Evolutionary conservation across 2,329 filamentous ascomycete genomes (phyloP), one percentile per base, ranked within the genome.

Genomic region (Cladosporium sp.): DNA sequence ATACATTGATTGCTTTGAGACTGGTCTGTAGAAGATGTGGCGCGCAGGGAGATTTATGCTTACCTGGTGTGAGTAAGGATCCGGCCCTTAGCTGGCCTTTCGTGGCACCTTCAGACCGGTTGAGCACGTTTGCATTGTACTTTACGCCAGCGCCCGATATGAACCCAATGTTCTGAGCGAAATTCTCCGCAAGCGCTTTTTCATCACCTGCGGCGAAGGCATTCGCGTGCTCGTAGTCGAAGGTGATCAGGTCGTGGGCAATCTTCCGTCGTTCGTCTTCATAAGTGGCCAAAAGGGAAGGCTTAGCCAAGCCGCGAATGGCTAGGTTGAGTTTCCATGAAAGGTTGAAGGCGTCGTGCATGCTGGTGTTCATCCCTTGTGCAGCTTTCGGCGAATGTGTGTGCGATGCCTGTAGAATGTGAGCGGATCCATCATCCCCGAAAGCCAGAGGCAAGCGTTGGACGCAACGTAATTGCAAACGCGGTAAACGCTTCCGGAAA

Each of bases 81-180:
- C 79, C 79, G 8, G 79, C 52, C 26, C 44, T 57, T 8, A 64
- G 23, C 10, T 56, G 33, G 26, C 62, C 37, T n/a, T 50, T 57
- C 12, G 40, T 8, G 26, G 18, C 37, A 5, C 8, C 11, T 26
- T 23, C 35, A 18, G 33, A 37, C 21, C 46, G 33, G 70, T 90
- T 92, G 72, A 90, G 84, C 5, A 84, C 79, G 67, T 90, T 89
- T 58, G 84, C 79, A 7, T 82, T 83, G 75, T 92, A 92, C 73
- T 87, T 86, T 3, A 88, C 89, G 1, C 89, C 89, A 35, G 90
- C 84, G 16, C 89, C 89, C 0, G 88, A 90, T 69, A 91, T 92
- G 78, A 92, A 92, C 10, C 87, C 85, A 40, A 91, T 85, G 65
- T 91, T 91, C 55, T 86, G 87, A 55, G 85, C 81, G 74, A 92